phyloP scores from a whole-genome alignment of 805 yeast species.

The Ogataea paraovalis region DNA sequence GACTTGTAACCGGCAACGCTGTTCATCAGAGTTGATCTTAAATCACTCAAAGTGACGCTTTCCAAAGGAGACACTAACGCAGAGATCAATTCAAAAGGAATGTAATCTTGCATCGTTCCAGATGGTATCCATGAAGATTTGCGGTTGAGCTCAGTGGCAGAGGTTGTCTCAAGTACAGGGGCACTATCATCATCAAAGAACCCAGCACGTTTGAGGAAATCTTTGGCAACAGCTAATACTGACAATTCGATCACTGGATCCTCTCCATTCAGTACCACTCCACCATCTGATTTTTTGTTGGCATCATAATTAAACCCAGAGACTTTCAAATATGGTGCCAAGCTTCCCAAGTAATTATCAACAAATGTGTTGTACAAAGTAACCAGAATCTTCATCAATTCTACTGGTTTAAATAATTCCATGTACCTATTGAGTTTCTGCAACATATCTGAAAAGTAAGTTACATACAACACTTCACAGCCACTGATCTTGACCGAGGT shows the following conservation, averaged over 20 bases:
- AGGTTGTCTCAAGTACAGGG: no score
- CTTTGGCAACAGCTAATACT: background rate
- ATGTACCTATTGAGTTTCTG: constrained; percentile 29
- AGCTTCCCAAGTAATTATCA: constrained; percentile 9
- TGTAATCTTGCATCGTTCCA: background rate
- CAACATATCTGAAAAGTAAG: constrained; percentile 51
- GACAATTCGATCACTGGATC: no score
- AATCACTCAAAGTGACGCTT: background rate
- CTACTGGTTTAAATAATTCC: constrained; percentile 13
- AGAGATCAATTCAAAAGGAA: background rate
- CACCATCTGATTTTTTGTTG: background rate
- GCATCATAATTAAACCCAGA: background rate
- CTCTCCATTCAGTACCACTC: background rate
- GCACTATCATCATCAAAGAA: background rate
- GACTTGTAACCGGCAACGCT: background rate
- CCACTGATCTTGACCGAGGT: constrained; percentile 43
- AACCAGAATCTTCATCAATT: constrained; percentile 2
- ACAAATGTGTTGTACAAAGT: constrained; percentile 14
- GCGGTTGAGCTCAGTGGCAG: background rate
- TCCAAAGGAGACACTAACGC: background rate
- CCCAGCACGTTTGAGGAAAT: background rate
- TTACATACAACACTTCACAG: constrained; percentile 44
- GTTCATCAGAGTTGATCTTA: background rate
- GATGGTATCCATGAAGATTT: background rate
- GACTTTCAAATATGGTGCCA: constrained; percentile 10